Evolutionary conservation across 208 protist genomes (phyloP).

Genomic region (Trypanosoma melophagium): DNA sequence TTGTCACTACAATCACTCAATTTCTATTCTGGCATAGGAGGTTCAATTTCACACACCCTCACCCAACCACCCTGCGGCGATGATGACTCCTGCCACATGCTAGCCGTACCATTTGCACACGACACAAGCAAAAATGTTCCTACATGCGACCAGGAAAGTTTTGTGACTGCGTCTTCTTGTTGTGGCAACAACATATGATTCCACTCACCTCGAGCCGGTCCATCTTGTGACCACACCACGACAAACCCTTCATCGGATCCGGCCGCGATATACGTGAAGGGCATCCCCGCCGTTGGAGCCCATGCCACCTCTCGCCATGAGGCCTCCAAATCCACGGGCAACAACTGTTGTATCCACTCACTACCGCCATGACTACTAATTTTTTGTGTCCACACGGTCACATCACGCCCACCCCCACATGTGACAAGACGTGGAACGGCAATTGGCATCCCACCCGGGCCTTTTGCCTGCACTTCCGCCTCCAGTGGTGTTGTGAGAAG

Average conservation of each 20-base stretch:
- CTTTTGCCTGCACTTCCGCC: background rate
- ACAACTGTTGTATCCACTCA: constrained; percentile 45
- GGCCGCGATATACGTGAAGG: constrained; percentile 82
- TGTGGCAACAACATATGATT: constrained; percentile 40
- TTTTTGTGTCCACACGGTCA: constrained; percentile 63
- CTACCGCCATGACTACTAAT: background rate
- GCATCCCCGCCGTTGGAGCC: constrained; percentile 75
- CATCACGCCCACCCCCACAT: constrained; percentile 47
- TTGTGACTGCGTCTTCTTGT: constrained; percentile 55
- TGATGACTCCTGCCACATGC: constrained; percentile 73
- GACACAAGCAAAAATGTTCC: constrained; percentile 83
- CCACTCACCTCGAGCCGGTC: constrained; percentile 43
- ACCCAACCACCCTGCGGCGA: constrained; percentile 51
- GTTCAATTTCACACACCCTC: constrained; percentile 52
- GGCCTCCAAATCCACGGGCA: constrained; percentile 38
- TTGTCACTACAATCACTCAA: background rate
- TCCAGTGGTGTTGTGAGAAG: constrained; percentile 70
- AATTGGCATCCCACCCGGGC: constrained; percentile 33
- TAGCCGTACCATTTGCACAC: constrained; percentile 66
- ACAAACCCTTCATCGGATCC: constrained; percentile 75
- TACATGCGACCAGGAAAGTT: constrained; percentile 81
- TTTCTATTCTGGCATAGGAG: constrained; percentile 9
- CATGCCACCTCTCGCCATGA: constrained; percentile 74
- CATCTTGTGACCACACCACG: constrained; percentile 80
- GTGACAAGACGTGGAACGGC: constrained; percentile 77